phyloP scores from a whole-genome alignment of 176 grass and related monocot species.

The Zoysia japonica region DNA sequence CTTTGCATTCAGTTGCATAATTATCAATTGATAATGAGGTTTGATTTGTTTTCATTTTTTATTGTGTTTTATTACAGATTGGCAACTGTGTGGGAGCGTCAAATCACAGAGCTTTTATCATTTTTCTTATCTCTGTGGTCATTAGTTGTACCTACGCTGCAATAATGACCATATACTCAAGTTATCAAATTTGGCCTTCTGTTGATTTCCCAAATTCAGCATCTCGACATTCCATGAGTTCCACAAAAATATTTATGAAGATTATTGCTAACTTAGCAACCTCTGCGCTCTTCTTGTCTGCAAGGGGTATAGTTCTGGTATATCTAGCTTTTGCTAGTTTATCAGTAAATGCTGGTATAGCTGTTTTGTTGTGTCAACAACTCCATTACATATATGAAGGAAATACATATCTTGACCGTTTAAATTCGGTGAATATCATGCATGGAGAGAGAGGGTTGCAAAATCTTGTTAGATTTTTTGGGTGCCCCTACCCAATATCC shows the following conservation, averaged over 20 bases:
- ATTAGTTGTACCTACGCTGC: slow-evolving; percentile 75
- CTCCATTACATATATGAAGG: slow-evolving; percentile 88
- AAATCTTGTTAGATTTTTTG: slow-evolving; percentile 80
- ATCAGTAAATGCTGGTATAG: slow-evolving; percentile 81
- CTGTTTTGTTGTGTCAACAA: slow-evolving; percentile 84
- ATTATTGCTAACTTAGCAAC: slow-evolving; percentile 56
- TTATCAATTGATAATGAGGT: slow-evolving; percentile 13
- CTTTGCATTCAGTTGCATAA: slow-evolving; percentile 9
- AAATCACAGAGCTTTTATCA: slow-evolving; percentile 79
- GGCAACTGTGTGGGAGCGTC: slow-evolving; percentile 88
- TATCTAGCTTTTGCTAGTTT: slow-evolving; percentile 90
- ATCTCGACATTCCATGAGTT: slow-evolving; percentile 39
- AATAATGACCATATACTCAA: slow-evolving; percentile 67
- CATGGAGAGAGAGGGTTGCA: slow-evolving; percentile 71
- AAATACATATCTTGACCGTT: slow-evolving; percentile 71
- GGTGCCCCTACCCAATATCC: slow-evolving; percentile 62
- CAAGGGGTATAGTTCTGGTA: slow-evolving; percentile 81
- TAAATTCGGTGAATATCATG: slow-evolving; percentile 54
- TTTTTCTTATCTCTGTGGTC: slow-evolving; percentile 85
- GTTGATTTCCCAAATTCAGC: slow-evolving; percentile 47
- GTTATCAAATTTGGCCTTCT: slow-evolving; percentile 75
- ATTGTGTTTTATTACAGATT: slow-evolving; percentile 69
- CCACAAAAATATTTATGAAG: slow-evolving; percentile 45
- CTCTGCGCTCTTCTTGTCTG: slow-evolving; percentile 71
- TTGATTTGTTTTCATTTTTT: slow-evolving; percentile 11